Conservation (phyloP, 140 eudicot species). For the Senecio squalidus region DNA sequence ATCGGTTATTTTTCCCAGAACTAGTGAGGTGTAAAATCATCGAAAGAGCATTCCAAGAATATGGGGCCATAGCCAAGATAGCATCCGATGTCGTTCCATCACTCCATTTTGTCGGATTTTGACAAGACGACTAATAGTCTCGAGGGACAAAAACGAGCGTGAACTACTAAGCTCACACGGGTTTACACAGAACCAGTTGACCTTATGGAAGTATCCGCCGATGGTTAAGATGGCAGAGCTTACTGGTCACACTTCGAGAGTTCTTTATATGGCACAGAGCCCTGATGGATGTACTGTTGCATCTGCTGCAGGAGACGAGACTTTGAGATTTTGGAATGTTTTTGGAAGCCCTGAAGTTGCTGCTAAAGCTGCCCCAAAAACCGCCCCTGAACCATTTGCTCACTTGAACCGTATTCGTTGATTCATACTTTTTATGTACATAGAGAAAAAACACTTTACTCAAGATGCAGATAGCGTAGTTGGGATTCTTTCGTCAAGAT, state of each 20-base stretch:
- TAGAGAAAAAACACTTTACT: too few relatives aligned
- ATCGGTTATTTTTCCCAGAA: slow-evolving; percentile 49
- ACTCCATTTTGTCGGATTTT: too few relatives aligned
- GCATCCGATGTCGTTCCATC: not conserved
- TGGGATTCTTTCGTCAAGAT: too few relatives aligned
- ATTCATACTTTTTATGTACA: not conserved
- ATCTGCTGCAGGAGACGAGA: slow-evolving; percentile 87
- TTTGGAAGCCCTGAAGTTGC: slow-evolving; percentile 68
- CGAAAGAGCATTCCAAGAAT: slow-evolving; percentile 45
- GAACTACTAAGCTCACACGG: slow-evolving; percentile 92
- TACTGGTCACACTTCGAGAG: slow-evolving; percentile 88
- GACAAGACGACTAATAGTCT: too few relatives aligned
- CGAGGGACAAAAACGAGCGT: slow-evolving; percentile 84
- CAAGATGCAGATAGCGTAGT: too few relatives aligned
- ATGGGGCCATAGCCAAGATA: slow-evolving; percentile 23
- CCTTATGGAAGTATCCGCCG: slow-evolving; percentile 90
- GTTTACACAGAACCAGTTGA: slow-evolving; percentile 80
- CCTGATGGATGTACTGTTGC: slow-evolving; percentile 94
- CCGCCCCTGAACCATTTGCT: slow-evolving; percentile 67
- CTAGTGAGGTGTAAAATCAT: slow-evolving; percentile 28
- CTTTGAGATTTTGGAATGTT: slow-evolving; percentile 78
- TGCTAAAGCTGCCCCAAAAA: slow-evolving; percentile 62
- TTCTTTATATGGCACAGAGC: slow-evolving; percentile 86
- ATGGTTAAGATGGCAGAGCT: slow-evolving; percentile 93
- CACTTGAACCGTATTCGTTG: slow-evolving; percentile 60